Conservation (phyloP, 176 grass and related monocot species). For the Saccharum officinarum region DNA sequence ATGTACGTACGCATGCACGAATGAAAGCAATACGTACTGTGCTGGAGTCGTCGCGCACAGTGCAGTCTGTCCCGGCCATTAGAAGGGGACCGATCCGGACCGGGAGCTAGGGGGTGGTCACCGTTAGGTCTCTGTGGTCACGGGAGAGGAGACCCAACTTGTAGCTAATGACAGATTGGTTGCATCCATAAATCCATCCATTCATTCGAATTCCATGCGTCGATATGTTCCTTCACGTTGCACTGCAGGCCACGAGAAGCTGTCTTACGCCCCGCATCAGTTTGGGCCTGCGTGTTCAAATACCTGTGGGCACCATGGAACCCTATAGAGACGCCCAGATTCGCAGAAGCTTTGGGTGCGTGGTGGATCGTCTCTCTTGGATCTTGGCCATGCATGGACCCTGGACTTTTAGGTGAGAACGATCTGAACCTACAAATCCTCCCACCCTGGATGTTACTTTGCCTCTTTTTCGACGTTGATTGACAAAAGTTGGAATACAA, state of each 20-base stretch:
- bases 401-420: conserved; percentile 16
- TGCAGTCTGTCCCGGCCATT: not conserved
- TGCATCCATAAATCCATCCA: not conserved
- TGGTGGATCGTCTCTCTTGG: conserved; percentile 9
- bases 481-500: conserved; percentile 18
- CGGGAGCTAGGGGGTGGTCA: not conserved
- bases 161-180: not conserved
- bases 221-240: not conserved
- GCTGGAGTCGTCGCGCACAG: conserved; percentile 18
- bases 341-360: not conserved
- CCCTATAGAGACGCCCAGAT: not conserved
- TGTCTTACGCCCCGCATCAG: not conserved
- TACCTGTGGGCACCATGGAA: not conserved
- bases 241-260: not conserved
- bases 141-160: not conserved
- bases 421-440: not conserved
- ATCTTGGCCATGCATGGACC: not conserved
- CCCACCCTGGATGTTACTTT: not conserved
- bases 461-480: not conserved
- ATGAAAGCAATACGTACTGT: conserved; percentile 22
- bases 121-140: conserved; percentile 38
- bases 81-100: conserved; percentile 13
- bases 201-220: not conserved
- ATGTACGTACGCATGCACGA: not conserved
- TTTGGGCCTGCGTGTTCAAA: not conserved